These are phyloP conservation scores for Corylus americana DNA, from an alignment of 306 rosid species.

Conservation along the genomic window DNA sequence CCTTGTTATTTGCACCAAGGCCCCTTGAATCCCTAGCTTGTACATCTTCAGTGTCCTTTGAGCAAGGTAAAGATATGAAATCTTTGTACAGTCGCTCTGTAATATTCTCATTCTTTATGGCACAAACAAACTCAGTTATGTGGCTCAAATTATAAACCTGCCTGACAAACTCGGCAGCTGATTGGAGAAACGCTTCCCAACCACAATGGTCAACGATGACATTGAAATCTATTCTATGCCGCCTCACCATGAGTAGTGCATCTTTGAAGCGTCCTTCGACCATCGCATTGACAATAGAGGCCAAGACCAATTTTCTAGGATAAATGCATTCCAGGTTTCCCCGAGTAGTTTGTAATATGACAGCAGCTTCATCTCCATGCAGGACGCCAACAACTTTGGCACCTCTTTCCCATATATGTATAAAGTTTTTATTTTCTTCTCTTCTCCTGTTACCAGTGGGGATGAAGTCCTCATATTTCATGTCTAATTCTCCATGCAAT, in stretches of 20 bases:
- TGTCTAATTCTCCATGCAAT: constrained; percentile 55
- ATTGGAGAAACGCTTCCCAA: constrained; percentile 69
- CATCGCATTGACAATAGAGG: constrained; percentile 79
- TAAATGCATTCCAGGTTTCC: constrained; percentile 90
- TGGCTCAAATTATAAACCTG: constrained; percentile 80
- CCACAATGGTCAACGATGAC: constrained; percentile 83
- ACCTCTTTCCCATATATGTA: constrained; percentile 93
- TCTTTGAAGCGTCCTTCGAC: constrained; percentile 75
- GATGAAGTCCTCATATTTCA: constrained; percentile 54
- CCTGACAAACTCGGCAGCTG: constrained; percentile 77
- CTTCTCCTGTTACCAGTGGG: constrained; percentile 46
- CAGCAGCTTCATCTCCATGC: constrained; percentile 88
- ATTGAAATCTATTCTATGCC: constrained; percentile 94
- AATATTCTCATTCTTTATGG: constrained; percentile 73
- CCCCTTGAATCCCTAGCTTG: constrained; percentile 36
- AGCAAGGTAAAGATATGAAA: constrained; percentile 40
- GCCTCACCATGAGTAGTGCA: constrained; percentile 90
- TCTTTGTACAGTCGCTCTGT: constrained; percentile 67
- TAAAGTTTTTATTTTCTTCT: constrained; percentile 54
- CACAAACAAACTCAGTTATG: constrained; percentile 95
- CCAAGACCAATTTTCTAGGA: constrained; percentile 87
- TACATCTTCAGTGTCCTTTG: constrained; percentile 41
- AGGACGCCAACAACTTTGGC: constrained; percentile 81
- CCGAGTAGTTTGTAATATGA: constrained; percentile 73
- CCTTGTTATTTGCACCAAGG: constrained; percentile 57